phyloP scores from a whole-genome alignment of 2,329 filamentous ascomycete genomes.

The Neonectria hederae region DNA sequence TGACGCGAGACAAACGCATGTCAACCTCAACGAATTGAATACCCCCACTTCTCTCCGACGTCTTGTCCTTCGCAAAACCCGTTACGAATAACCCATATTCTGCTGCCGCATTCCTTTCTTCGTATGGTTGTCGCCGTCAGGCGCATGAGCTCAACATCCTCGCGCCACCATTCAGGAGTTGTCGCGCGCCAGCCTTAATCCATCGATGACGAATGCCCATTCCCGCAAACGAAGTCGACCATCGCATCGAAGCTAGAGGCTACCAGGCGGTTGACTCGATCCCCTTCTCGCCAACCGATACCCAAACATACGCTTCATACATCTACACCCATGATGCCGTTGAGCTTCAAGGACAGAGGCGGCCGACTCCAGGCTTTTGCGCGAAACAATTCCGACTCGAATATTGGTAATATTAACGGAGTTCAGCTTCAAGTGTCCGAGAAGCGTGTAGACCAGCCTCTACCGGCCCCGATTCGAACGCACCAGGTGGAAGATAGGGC shows the following conservation, averaged over 20 bases:
- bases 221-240: conserved; percentile 23
- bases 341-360: conserved; percentile 44
- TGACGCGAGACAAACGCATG: conserved; percentile 18
- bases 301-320: background rate
- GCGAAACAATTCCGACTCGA: conserved; percentile 39
- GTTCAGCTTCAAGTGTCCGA: conserved; percentile 31
- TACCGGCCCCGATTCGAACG: conserved; percentile 28
- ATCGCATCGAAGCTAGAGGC: conserved; percentile 19
- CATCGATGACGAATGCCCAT: conserved; percentile 27
- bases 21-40: conserved; percentile 21
- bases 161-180: conserved; percentile 21
- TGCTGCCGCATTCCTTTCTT: background rate
- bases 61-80: background rate
- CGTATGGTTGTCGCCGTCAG: background rate
- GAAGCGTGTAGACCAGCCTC: conserved; percentile 34
- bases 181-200: conserved; percentile 8
- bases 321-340: conserved; percentile 39
- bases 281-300: conserved; percentile 8
- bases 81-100: background rate
- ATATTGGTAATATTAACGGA: conserved; percentile 30
- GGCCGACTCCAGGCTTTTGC: conserved; percentile 47
- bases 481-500: conserved; percentile 48
- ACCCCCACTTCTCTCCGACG: background rate
- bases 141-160: conserved; percentile 2
- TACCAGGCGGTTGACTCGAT: conserved; percentile 14